Conservation (phyloP, 768 basidiomycete genomes). For the Cyathus striatus region DNA sequence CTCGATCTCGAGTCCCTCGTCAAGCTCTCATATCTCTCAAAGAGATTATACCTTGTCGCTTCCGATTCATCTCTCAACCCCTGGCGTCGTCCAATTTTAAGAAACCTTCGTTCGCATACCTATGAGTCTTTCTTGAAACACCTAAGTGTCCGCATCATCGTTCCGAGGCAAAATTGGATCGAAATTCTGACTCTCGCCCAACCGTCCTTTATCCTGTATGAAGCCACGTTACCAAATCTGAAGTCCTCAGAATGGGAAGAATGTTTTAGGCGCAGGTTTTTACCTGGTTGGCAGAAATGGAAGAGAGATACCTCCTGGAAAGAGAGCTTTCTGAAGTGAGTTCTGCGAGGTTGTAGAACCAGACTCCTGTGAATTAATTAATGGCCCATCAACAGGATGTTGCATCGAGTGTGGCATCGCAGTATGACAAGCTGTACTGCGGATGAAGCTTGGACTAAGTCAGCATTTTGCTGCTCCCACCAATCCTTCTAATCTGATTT, state of each 20-base stretch:
- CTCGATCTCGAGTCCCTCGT: conserved; percentile 62
- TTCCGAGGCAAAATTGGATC: conserved; percentile 78
- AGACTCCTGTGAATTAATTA: conserved; percentile 1
- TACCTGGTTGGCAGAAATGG: conserved; percentile 74
- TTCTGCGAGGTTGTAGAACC: conserved; percentile 11
- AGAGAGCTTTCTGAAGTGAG: conserved; percentile 61
- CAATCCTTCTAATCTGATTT: conserved; percentile 7
- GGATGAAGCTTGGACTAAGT: conserved; percentile 85
- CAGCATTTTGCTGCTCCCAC: conserved; percentile 11
- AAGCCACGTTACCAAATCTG: conserved; percentile 66
- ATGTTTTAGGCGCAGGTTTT: conserved; percentile 63
- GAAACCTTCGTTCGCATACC: conserved; percentile 37
- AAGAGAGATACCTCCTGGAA: conserved; percentile 63
- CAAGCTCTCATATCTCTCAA: conserved; percentile 54
- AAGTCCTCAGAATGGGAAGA: conserved; percentile 69
- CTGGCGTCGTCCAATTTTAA: conserved; percentile 69
- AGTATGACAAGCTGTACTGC: conserved; percentile 63
- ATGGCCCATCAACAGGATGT: conserved; percentile 31
- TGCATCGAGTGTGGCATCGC: conserved; percentile 68
- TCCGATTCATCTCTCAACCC: conserved; percentile 67
- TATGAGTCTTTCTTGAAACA: conserved; percentile 52
- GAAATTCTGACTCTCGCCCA: conserved; percentile 64
- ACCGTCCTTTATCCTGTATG: conserved; percentile 60
- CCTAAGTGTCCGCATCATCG: conserved; percentile 55
- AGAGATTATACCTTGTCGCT: conserved; percentile 48